phyloP scores from a whole-genome alignment of 495 filamentous ascomycete genomes.

The Cryomyces minteri region DNA sequence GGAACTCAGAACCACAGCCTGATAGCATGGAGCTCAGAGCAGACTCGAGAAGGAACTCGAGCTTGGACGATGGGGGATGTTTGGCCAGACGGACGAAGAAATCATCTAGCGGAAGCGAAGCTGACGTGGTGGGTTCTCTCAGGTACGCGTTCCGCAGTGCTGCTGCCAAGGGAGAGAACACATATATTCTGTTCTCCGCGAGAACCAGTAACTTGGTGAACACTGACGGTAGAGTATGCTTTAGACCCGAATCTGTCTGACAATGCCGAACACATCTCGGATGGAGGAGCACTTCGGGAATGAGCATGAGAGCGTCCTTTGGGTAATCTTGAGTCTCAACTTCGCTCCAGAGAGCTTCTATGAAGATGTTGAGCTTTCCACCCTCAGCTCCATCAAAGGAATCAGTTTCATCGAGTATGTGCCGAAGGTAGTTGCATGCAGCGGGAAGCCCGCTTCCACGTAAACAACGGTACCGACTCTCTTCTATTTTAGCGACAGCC shows the following conservation, averaged over 20 bases:
- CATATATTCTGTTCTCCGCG: conserved; percentile 11
- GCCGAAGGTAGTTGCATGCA: not conserved
- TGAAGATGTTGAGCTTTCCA: too few species aligned
- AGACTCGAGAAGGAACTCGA: conserved; percentile 22
- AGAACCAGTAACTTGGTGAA: conserved; percentile 8
- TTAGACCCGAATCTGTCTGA: not conserved
- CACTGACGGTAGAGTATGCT: not conserved
- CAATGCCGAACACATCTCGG: conserved; percentile 4
- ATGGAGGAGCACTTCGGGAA: conserved; percentile 15
- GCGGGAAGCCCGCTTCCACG: not conserved
- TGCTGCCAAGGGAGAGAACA: conserved; percentile 11
- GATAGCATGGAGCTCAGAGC: not conserved
- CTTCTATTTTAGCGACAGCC: not conserved
- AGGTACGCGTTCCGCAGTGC: conserved; percentile 12
- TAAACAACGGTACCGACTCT: not conserved
- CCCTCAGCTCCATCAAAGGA: not conserved
- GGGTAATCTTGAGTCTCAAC: conserved; percentile 22
- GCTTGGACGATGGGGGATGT: conserved; percentile 13
- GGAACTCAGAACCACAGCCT: too few species aligned
- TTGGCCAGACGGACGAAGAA: conserved; percentile 14
- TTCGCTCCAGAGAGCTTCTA: conserved; percentile 19
- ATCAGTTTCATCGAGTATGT: not conserved
- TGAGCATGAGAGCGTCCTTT: conserved; percentile 7
- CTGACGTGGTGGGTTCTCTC: conserved; percentile 2
- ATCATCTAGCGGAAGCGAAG: conserved; percentile 10